Evolutionary conservation across 2,329 filamentous ascomycete genomes (phyloP).

Genomic region (Trichoderma semiorbis): DNA sequence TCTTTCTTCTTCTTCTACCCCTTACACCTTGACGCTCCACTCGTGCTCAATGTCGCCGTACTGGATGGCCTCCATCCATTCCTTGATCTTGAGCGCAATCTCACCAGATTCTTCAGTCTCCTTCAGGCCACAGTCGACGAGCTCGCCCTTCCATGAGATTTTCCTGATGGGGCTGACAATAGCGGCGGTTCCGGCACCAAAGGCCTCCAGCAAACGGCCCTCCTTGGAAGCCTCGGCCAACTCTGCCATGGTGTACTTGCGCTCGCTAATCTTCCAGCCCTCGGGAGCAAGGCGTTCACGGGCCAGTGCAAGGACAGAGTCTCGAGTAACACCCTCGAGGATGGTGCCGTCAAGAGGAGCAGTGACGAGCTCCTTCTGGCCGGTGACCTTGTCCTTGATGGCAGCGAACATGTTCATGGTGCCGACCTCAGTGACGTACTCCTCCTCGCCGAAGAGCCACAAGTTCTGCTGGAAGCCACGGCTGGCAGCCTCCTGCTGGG

Average conservation of each 20-base stretch:
- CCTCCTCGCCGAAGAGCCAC: constrained; percentile 94
- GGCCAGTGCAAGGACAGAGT: constrained; percentile 84
- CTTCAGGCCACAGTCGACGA: constrained; percentile 79
- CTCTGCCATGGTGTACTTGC: constrained; percentile 89
- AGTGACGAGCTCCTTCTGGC: constrained; percentile 89
- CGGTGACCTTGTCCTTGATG: constrained; percentile 79
- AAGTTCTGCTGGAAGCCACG: constrained; percentile 97
- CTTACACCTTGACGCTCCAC: constrained; percentile 67
- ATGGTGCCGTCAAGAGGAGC: constrained; percentile 96
- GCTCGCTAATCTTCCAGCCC: constrained; percentile 85
- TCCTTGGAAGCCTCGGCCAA: constrained; percentile 77
- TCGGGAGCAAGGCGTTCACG: constrained; percentile 76
- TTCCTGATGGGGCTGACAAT: constrained; percentile 86
- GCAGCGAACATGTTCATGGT: constrained; percentile 98
- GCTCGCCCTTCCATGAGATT: constrained; percentile 82
- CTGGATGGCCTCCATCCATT: constrained; percentile 94
- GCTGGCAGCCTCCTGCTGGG: constrained; percentile 85
- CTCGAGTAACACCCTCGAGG: constrained; percentile 87
- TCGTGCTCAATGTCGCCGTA: constrained; percentile 90
- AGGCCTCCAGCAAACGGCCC: constrained; percentile 85
- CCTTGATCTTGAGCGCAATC: constrained; percentile 82
- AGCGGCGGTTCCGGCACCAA: constrained; percentile 89
- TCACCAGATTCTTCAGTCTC: constrained; percentile 83
- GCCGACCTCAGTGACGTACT: constrained; percentile 94
- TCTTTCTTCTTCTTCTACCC: neutral